Conservation (phyloP, 306 rosid genomes). For the Astragalus membranaceus region DNA sequence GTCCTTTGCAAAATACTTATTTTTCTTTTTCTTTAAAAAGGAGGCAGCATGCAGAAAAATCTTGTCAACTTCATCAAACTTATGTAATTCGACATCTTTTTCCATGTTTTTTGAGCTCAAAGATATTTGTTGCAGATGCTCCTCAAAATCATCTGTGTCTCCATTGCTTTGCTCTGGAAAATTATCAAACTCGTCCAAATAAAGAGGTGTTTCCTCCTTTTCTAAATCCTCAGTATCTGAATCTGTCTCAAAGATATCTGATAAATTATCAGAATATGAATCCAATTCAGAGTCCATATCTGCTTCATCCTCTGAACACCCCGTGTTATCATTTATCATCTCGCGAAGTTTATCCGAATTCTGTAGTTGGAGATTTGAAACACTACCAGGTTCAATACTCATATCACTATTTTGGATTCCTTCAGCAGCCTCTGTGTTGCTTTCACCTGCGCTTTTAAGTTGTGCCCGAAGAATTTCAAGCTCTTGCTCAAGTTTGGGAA, state of each 20-base stretch:
- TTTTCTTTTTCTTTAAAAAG: conserved; percentile 54
- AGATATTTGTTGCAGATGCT: conserved; percentile 62
- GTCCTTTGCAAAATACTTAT: conserved; percentile 21
- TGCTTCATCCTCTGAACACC: conserved; percentile 38
- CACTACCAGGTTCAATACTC: conserved; percentile 21
- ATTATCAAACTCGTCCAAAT: conserved; percentile 64
- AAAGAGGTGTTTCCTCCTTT: conserved; percentile 58
- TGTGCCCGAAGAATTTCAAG: conserved; percentile 72
- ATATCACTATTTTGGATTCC: conserved; percentile 32
- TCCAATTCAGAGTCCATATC: conserved; percentile 37
- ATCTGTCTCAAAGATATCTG: conserved; percentile 74
- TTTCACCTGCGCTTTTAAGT: conserved; percentile 34
- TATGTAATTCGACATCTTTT: conserved; percentile 30
- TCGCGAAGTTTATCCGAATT: conserved; percentile 34
- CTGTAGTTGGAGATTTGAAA: conserved; percentile 29
- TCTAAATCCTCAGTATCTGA: conserved; percentile 42
- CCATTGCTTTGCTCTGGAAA: conserved; percentile 41
- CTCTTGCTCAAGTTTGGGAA: conserved; percentile 77
- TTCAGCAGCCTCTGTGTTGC: conserved; percentile 28
- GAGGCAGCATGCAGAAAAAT: conserved; percentile 70
- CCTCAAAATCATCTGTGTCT: conserved; percentile 59
- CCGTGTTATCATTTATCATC: conserved; percentile 20
- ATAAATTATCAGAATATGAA: conserved; percentile 56
- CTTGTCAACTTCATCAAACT: conserved; percentile 75
- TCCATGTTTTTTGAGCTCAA: conserved; percentile 34